Evolutionary conservation across 2,329 filamentous ascomycete genomes (phyloP), one percentile per base, ranked within the genome.

Genomic region (Trichoderma sp.): DNA sequence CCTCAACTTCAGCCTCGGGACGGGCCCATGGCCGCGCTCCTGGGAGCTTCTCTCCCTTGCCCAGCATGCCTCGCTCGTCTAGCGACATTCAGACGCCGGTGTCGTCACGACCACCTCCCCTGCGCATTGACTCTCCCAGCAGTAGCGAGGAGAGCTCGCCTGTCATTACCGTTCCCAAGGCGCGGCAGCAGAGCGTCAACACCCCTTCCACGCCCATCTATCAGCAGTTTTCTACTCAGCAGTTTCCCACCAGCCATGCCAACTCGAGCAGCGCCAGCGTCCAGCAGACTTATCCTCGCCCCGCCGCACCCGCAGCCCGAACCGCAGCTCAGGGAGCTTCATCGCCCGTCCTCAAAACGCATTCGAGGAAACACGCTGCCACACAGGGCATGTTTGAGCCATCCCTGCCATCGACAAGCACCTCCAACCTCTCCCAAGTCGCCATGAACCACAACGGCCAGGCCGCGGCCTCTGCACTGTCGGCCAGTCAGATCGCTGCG

Each of bases 351-450:
- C 81, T 80, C 69, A 86, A 85, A 76, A 82, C 81, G 29, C 85
- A 93, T 87, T 84, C 89, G 82, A 84, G 92, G 84, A 92, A 91
- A 78, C 89, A 93, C 80, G 94, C 94, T 76, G 90, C 93, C 79
- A 93, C 90, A 9, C 93, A 94, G 82, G 94, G 94, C 80, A 90
- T 92, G 80, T 95, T 95, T 81, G 93, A 95, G 81, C 91, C 93
- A 59, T 91, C 89, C 27, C 86, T 95, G 65, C 92, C 93, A 27
- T 92, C 91, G 3, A 89, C 89, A 63, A 88, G 85, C 79, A 85
- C 84, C 3, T 90, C 89, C 78, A 91, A 89, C 81, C 85, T 89
- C 72, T 87, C 87, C 31, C 87, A 89, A 56, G 81, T 88, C 76
- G 83, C 85, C 81, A 85, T 88, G 83, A 84, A 85, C 74, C 84